phyloP scores from a whole-genome alignment of 1,284 basidiomycete species.

The Albatrellus sp. region DNA sequence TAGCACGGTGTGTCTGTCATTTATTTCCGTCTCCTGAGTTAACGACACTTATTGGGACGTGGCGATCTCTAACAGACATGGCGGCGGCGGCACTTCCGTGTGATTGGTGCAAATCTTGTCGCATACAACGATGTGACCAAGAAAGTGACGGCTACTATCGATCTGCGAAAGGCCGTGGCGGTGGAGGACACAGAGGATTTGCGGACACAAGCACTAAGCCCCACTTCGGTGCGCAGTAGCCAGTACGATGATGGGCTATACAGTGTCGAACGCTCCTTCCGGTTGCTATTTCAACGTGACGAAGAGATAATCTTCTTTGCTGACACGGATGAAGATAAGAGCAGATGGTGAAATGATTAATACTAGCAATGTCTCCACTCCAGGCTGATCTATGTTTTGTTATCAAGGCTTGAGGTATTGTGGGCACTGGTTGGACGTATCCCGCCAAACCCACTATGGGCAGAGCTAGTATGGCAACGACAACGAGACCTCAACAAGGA shows the following conservation, averaged over 20 bases:
- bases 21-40: conserved; percentile 10
- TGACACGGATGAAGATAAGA: conserved; percentile 83
- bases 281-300: conserved; percentile 68
- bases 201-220: conserved; percentile 29
- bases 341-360: conserved; percentile 58
- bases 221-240: conserved; percentile 26
- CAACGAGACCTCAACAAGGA: conserved; percentile 33
- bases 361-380: not conserved
- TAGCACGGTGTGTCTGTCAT: conserved; percentile 53
- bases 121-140: conserved; percentile 94
- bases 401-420: conserved; percentile 67
- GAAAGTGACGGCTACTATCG: conserved; percentile 82
- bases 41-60: not conserved
- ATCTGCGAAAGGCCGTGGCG: conserved; percentile 72
- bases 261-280: conserved; percentile 78
- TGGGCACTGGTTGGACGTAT: conserved; percentile 74
- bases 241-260: conserved; percentile 52
- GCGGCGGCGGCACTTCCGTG: conserved; percentile 76
- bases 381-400: not conserved
- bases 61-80: conserved; percentile 50
- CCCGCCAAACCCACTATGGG: conserved; percentile 84
- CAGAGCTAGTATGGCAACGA: conserved; percentile 73
- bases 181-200: conserved; percentile 68
- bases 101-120: conserved; percentile 79
- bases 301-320: conserved; percentile 86